phyloP scores from a whole-genome alignment of 2,329 filamentous ascomycete genomes.

The Gliomastix tumulicola region DNA sequence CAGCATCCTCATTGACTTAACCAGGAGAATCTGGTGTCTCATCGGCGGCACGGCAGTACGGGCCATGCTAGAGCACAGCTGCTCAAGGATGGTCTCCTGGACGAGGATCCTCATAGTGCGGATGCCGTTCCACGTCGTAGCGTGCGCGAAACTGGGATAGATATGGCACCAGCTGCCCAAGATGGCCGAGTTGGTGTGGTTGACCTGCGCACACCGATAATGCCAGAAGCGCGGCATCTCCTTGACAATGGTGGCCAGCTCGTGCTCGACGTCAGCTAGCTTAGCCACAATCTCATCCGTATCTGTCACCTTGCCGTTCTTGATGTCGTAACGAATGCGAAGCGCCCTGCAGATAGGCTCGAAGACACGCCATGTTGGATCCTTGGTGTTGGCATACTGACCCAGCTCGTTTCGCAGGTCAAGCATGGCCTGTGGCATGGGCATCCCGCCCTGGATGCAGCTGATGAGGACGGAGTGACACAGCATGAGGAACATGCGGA shows the following conservation, averaged over 20 bases:
- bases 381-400: conserved; percentile 22
- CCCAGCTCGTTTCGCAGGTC: conserved; percentile 36
- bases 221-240: conserved; percentile 31
- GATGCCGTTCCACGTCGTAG: conserved; percentile 40
- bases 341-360: conserved; percentile 36
- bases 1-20: conserved; percentile 27
- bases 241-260: conserved; percentile 30
- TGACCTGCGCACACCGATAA: conserved; percentile 31
- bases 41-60: conserved; percentile 16
- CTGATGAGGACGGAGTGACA: conserved; percentile 43
- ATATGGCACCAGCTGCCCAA: conserved; percentile 34
- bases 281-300: conserved; percentile 24
- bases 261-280: conserved; percentile 31
- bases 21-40: conserved; percentile 24
- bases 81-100: conserved; percentile 37
- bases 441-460: conserved; percentile 40
- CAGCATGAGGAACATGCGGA: conserved; percentile 47
- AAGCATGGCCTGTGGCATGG: conserved; percentile 39
- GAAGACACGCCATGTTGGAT: conserved; percentile 34
- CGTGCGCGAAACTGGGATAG: conserved; percentile 35
- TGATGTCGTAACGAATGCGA: conserved; percentile 39
- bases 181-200: conserved; percentile 30
- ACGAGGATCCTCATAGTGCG: conserved; percentile 37
- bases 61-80: conserved; percentile 27
- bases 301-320: conserved; percentile 24